A percentile compares a stretch with the other conserved stretches of the same genome.
phyloP scores from a whole-genome alignment of 192 early-diverging fungal species.

The Pilobolus umbonatus region DNA sequence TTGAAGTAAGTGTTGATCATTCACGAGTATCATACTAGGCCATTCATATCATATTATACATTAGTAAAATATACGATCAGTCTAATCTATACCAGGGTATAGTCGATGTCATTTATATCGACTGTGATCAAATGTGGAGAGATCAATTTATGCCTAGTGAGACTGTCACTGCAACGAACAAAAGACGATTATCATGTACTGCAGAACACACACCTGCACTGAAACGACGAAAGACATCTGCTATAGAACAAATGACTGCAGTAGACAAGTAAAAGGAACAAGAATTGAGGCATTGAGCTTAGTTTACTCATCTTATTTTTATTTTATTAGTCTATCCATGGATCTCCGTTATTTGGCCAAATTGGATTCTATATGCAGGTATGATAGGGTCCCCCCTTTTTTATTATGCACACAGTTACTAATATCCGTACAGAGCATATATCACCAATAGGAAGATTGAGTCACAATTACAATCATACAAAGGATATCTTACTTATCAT shows the following conservation, averaged over 20 bases:
- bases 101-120: conserved; percentile 20
- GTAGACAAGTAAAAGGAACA: not conserved
- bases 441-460: conserved; percentile 37
- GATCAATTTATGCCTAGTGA: conserved; percentile 18
- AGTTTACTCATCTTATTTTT: not conserved
- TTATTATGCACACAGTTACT: not conserved
- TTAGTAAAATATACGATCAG: conserved; percentile 22
- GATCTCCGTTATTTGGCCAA: conserved; percentile 36
- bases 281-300: not conserved
- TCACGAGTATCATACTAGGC: too few species aligned
- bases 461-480: conserved; percentile 24
- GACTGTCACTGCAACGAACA: not conserved
- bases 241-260: not conserved
- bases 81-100: conserved; percentile 18
- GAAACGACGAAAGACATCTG: not conserved
- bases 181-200: not conserved
- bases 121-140: conserved; percentile 24
- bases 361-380: conserved; percentile 34
- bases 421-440: conserved; percentile 17
- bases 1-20: conserved; percentile 18
- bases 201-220: too few species aligned
- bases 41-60: not conserved
- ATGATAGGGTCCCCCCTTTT: not conserved
- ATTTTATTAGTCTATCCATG: conserved; percentile 20
- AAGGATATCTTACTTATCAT: conserved; percentile 13